A percentile compares a stretch with the other conserved stretches of the same genome.
Evolutionary conservation across 768 basidiomycete genomes (phyloP).

Genomic region (Tubosaeta brunneosetosa): DNA sequence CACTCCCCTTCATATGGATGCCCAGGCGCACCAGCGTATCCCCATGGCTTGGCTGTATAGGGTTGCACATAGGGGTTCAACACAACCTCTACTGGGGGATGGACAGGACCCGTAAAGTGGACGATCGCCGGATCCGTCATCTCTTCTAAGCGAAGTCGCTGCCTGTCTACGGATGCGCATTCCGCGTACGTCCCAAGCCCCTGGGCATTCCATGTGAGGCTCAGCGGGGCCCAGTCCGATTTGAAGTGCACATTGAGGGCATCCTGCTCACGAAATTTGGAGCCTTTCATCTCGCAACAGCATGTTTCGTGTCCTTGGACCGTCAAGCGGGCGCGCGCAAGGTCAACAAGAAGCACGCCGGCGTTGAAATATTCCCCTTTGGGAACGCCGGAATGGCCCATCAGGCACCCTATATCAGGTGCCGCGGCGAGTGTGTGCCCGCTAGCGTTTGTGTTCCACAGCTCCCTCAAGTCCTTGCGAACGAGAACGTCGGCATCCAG

Average conservation of each 20-base stretch:
- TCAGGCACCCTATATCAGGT: slow-evolving; percentile 46
- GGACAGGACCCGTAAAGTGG: slow-evolving; percentile 55
- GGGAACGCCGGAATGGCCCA: slow-evolving; percentile 38
- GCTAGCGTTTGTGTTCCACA: slow-evolving; percentile 45
- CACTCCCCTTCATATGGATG: slow-evolving; percentile 47
- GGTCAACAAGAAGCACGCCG: slow-evolving; percentile 49
- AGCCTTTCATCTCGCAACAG: slow-evolving; percentile 24
- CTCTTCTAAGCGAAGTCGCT: slow-evolving; percentile 27
- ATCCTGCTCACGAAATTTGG: slow-evolving; percentile 46
- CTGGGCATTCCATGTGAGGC: slow-evolving; percentile 51
- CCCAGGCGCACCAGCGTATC: slow-evolving; percentile 48
- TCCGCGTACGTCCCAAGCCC: slow-evolving; percentile 52
- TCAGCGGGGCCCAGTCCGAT: slow-evolving; percentile 39
- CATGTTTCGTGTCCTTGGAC: slow-evolving; percentile 25
- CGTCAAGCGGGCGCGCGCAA: slow-evolving; percentile 34
- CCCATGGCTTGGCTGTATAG: slow-evolving; percentile 54
- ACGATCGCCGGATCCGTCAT: slow-evolving; percentile 44
- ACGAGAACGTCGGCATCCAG: slow-evolving; percentile 52
- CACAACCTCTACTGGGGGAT: slow-evolving; percentile 41
- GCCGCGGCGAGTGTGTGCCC: slow-evolving; percentile 42
- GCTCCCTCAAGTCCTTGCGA: slow-evolving; percentile 32
- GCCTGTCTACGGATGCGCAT: slow-evolving; percentile 32
- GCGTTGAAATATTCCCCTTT: slow-evolving; percentile 48
- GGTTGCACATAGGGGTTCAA: slow-evolving; percentile 52
- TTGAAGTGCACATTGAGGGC: slow-evolving; percentile 44